Evolutionary conservation across 495 filamentous ascomycete species (phyloP).

Genomic region (Amniculicola lignicola): DNA sequence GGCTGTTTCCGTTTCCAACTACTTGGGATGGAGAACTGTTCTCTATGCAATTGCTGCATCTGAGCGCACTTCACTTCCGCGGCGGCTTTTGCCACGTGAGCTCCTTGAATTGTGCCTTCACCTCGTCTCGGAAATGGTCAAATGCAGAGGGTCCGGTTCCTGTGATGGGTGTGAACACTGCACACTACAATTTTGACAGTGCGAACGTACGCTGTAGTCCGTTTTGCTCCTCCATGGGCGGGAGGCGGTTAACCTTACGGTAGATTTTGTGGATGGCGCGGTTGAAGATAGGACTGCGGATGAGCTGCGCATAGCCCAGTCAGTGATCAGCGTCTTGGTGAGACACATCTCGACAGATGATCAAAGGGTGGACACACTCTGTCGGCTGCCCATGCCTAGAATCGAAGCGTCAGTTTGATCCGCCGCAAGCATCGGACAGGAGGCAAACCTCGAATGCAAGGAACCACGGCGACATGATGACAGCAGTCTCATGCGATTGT

Average conservation of each 20-base stretch:
- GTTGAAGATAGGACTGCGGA: conserved; percentile 27
- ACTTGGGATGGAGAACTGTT: too few species aligned
- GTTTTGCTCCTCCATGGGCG: conserved; percentile 17
- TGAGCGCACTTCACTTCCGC: too few species aligned
- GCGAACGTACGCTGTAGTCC: conserved; percentile 13
- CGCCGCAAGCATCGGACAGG: neutral
- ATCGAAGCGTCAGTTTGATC: conserved; percentile 15
- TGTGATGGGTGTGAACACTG: neutral
- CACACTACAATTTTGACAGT: neutral
- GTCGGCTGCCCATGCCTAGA: conserved; percentile 23
- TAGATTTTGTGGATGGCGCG: conserved; percentile 27
- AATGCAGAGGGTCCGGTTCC: conserved; percentile 28
- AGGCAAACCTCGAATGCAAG: conserved; percentile 21
- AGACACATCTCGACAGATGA: neutral
- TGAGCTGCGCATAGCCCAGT: conserved; percentile 9
- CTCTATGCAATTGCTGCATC: too few species aligned
- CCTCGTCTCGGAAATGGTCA: conserved; percentile 28
- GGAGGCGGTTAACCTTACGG: conserved; percentile 24
- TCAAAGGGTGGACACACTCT: conserved; percentile 6
- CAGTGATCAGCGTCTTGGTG: neutral
- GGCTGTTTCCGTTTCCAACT: too few species aligned
- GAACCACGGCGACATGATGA: conserved; percentile 22
- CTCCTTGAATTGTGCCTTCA: conserved; percentile 18
- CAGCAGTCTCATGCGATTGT: neutral
- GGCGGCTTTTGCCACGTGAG: conserved; percentile 26